Percentiles rank a stretch among this genome's conserved stretches.
Conservation (phyloP, 2,329 filamentous ascomycete genomes). For the Monilinia polystroma region DNA sequence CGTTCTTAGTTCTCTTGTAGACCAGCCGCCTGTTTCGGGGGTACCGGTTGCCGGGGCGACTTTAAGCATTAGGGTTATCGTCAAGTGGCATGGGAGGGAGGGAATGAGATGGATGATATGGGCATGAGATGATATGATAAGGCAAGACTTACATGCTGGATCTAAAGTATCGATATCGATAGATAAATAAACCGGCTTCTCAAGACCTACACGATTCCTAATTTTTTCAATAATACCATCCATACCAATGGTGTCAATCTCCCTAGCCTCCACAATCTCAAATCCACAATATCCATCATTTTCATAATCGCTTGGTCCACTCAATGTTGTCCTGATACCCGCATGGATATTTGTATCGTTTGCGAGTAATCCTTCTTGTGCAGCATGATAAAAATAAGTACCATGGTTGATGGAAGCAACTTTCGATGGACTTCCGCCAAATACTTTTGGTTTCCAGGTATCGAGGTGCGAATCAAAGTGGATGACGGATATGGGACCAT, state of each 20-base stretch:
- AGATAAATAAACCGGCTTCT: slow-evolving; percentile 74
- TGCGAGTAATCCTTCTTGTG: slow-evolving; percentile 71
- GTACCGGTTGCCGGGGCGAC: slow-evolving; percentile 73
- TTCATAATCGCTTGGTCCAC: slow-evolving; percentile 76
- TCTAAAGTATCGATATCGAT: slow-evolving; percentile 89
- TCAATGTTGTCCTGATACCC: slow-evolving; percentile 80
- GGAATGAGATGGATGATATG: background rate
- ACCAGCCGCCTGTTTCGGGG: slow-evolving; percentile 75
- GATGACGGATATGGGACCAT: slow-evolving; percentile 60
- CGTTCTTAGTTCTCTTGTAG: slow-evolving; percentile 68
- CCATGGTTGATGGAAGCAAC: slow-evolving; percentile 80
- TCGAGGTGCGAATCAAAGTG: slow-evolving; percentile 66
- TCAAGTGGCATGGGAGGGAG: background rate
- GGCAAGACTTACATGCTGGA: slow-evolving; percentile 62
- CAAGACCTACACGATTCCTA: slow-evolving; percentile 68
- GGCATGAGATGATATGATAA: background rate
- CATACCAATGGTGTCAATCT: slow-evolving; percentile 67
- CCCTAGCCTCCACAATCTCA: slow-evolving; percentile 73
- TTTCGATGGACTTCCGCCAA: slow-evolving; percentile 75
- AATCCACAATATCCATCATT: slow-evolving; percentile 85
- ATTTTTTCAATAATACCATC: slow-evolving; percentile 79
- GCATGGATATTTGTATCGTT: slow-evolving; percentile 88
- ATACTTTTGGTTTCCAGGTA: slow-evolving; percentile 82
- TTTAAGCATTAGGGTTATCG: slow-evolving; percentile 34
- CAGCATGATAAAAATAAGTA: slow-evolving; percentile 84